These are phyloP conservation scores for Sarocladium oryzae DNA, from an alignment of 2,329 filamentous ascomycete genomes.

Conservation along the genomic window DNA sequence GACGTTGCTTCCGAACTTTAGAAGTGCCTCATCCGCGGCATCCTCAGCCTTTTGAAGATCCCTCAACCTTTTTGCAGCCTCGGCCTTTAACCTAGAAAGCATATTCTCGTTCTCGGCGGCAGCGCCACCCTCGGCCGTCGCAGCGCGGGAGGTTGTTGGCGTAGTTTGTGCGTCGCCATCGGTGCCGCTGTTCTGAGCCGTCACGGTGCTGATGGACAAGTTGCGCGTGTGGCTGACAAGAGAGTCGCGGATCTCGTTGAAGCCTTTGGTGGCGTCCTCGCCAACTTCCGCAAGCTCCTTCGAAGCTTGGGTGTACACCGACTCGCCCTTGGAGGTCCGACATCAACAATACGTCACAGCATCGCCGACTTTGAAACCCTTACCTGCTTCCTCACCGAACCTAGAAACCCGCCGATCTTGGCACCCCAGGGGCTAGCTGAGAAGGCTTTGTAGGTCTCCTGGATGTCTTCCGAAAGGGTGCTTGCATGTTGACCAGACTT, in stretches of 20 bases:
- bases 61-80: constrained; percentile 77
- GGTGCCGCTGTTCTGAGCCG: constrained; percentile 2
- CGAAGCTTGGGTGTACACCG: constrained; percentile 69
- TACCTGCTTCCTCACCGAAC: constrained; percentile 89
- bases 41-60: constrained; percentile 91
- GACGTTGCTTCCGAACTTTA: constrained; percentile 86
- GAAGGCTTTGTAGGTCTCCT: constrained; percentile 92
- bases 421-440: constrained; percentile 88
- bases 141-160: constrained; percentile 32
- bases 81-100: constrained; percentile 66
- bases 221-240: constrained; percentile 68
- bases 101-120: constrained; percentile 52
- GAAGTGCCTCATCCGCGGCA: constrained; percentile 87
- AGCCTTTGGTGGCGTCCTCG: constrained; percentile 74
- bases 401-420: constrained; percentile 79
- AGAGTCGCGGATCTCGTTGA: constrained; percentile 61
- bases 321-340: constrained; percentile 55
- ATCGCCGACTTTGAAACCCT: constrained; percentile 15
- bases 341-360: constrained; percentile 5
- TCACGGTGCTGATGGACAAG: constrained; percentile 54
- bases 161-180: constrained; percentile 36
- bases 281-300: constrained; percentile 72
- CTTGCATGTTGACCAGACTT: constrained; percentile 34
- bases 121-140: constrained; percentile 32
- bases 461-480: constrained; percentile 78